A percentile compares a stretch with the other conserved stretches of the same genome.
Evolutionary conservation across 805 yeast genomes (phyloP).

Genomic region (Aciculoconidium aculeatum): DNA sequence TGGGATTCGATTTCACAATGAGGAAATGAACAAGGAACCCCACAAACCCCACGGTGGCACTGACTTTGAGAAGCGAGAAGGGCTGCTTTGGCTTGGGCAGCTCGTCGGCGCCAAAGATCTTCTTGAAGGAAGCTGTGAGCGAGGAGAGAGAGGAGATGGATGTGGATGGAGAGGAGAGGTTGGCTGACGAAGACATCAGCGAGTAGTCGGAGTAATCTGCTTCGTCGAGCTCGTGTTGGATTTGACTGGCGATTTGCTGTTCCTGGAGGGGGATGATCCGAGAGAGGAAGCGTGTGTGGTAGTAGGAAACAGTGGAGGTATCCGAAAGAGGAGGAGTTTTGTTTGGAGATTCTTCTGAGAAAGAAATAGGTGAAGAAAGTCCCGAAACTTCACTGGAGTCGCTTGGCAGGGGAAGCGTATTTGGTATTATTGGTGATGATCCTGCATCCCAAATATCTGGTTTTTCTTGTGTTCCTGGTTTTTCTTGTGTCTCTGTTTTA

Average conservation of each 20-base stretch:
- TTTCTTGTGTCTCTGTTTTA: too few relatives aligned
- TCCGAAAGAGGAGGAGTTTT: too few relatives aligned
- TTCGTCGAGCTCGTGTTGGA: slow-evolving; percentile 19
- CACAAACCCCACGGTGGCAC: slow-evolving; percentile 34
- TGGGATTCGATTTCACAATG: slow-evolving; percentile 17
- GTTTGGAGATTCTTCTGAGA: too few relatives aligned
- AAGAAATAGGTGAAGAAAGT: too few relatives aligned
- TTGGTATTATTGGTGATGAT: slow-evolving; percentile 5
- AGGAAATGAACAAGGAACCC: slow-evolving; percentile 34
- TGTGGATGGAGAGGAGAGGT: slow-evolving; percentile 25
- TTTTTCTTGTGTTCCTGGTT: too few relatives aligned
- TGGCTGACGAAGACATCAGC: slow-evolving; percentile 32
- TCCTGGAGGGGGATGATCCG: slow-evolving; percentile 24
- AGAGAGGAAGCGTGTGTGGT: too few relatives aligned
- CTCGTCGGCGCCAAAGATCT: slow-evolving; percentile 16
- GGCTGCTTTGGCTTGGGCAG: slow-evolving; percentile 1
- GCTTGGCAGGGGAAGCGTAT: slow-evolving; percentile 3
- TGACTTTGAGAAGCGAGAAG: slow-evolving; percentile 20
- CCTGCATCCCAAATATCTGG: too few relatives aligned
- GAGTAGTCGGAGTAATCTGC: slow-evolving; percentile 16
- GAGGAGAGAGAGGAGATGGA: slow-evolving; percentile 25
- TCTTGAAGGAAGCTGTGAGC: slow-evolving; percentile 25
- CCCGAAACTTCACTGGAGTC: slow-evolving; percentile 2
- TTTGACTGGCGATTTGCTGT: slow-evolving; percentile 24
- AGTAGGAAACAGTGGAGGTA: too few relatives aligned